phyloP scores from a whole-genome alignment of 768 basidiomycete species.

The Tulasnella sp. region DNA sequence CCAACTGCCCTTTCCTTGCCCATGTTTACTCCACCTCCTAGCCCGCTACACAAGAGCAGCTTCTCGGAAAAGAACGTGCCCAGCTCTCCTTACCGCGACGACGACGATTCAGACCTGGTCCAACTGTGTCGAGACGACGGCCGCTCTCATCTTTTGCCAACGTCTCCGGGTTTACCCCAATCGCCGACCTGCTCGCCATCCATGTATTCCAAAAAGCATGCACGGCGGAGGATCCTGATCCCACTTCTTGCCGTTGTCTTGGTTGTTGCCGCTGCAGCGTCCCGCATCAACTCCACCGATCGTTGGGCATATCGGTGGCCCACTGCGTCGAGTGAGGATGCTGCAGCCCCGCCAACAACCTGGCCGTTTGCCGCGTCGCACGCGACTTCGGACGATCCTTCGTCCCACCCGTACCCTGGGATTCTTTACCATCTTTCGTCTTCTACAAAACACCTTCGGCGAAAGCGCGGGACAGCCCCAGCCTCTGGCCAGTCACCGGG shows the following conservation, averaged over 20 bases:
- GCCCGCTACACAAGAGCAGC: background rate
- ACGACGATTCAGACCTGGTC: background rate
- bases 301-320: background rate
- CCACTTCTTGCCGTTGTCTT: background rate
- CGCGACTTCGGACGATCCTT: background rate
- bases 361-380: background rate
- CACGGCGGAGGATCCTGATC: slow-evolving; percentile 1
- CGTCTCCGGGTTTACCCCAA: background rate
- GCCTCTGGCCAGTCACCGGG: background rate
- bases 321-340: background rate
- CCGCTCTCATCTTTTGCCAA: background rate
- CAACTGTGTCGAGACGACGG: background rate
- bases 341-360: background rate
- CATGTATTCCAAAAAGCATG: background rate
- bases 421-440: too few species aligned
- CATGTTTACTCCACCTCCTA: slow-evolving; percentile 13
- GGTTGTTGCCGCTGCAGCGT: background rate
- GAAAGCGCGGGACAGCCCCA: too few species aligned
- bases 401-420: slow-evolving; percentile 5
- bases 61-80: background rate
- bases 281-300: background rate
- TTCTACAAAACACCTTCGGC: too few species aligned
- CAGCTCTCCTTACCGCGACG: background rate
- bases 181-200: background rate
- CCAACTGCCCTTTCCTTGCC: background rate